Percentiles rank a stretch among this genome's conserved stretches.
Evolutionary conservation across 768 basidiomycete species (phyloP).

Genomic region (Lactarius psammicola): DNA sequence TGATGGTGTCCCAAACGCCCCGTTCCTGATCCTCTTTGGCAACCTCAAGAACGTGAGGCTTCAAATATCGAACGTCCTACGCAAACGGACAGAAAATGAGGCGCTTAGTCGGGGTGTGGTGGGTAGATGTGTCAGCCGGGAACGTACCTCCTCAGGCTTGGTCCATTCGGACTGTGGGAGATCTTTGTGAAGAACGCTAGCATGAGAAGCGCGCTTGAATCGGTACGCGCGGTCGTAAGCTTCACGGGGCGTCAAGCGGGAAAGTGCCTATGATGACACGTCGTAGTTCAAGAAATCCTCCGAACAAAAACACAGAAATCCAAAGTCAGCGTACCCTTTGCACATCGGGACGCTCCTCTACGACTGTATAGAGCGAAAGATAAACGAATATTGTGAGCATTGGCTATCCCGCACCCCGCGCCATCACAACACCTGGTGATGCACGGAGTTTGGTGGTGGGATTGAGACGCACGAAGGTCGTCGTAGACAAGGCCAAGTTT

Average conservation of each 20-base stretch:
- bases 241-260: conserved; percentile 75
- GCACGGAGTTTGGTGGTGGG: conserved; percentile 15
- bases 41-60: conserved; percentile 71
- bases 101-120: neutral
- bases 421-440: conserved; percentile 5
- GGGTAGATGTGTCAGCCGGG: neutral
- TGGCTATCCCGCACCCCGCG: neutral
- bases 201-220: conserved; percentile 78
- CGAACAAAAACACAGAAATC: neutral
- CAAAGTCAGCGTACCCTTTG: conserved; percentile 61
- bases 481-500: conserved; percentile 90
- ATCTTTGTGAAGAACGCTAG: conserved; percentile 72
- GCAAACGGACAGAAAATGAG: neutral
- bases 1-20: conserved; percentile 73
- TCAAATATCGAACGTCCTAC: conserved; percentile 90
- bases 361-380: conserved; percentile 43
- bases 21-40: conserved; percentile 76
- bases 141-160: conserved; percentile 67
- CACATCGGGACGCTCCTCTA: conserved; percentile 75
- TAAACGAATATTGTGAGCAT: conserved; percentile 21
- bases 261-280: conserved; percentile 62
- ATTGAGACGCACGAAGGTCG: conserved; percentile 77
- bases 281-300: neutral
- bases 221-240: conserved; percentile 90
- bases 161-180: conserved; percentile 84